phyloP scores from a whole-genome alignment of 2,329 filamentous ascomycete species.

The Fusarium concolor region DNA sequence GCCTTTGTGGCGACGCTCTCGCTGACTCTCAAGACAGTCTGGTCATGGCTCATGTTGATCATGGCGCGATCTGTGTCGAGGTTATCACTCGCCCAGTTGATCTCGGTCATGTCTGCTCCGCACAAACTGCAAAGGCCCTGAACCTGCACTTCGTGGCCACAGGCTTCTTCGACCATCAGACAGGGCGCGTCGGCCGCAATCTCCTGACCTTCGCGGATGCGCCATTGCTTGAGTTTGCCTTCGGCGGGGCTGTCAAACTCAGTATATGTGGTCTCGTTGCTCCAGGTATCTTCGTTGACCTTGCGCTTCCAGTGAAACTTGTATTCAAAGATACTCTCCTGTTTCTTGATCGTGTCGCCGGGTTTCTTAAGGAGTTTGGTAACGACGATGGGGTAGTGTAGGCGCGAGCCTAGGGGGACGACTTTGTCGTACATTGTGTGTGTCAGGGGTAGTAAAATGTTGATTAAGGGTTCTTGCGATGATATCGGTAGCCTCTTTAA shows the following conservation, averaged over 20 bases:
- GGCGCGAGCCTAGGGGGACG: conserved; percentile 67
- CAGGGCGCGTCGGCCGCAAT: conserved; percentile 69
- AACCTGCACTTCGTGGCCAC: conserved; percentile 90
- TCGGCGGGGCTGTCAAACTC: conserved; percentile 88
- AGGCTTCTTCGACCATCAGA: conserved; percentile 89
- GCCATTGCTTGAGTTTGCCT: conserved; percentile 82
- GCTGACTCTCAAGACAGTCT: conserved; percentile 87
- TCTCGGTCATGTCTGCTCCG: conserved; percentile 95
- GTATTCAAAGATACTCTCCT: conserved; percentile 87
- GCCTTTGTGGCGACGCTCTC: conserved; percentile 81
- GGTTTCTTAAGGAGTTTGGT: conserved; percentile 82
- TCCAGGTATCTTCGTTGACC: conserved; percentile 73
- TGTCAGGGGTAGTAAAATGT: conserved; percentile 6
- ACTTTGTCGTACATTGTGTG: conserved; percentile 54
- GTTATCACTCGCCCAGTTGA: conserved; percentile 83
- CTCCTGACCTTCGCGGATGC: conserved; percentile 74
- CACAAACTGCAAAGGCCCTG: conserved; percentile 91
- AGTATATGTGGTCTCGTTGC: conserved; percentile 75
- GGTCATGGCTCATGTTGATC: conserved; percentile 95
- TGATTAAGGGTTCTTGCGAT: conserved; percentile 11
- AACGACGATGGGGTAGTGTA: conserved; percentile 95
- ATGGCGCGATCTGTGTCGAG: conserved; percentile 86
- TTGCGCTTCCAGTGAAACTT: conserved; percentile 83
- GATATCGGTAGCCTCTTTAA: conserved; percentile 20
- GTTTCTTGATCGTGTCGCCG: conserved; percentile 79